These are phyloP conservation scores for Massariosphaeria phaeospora DNA, from an alignment of 495 filamentous ascomycete genomes.

Conservation along the genomic window DNA sequence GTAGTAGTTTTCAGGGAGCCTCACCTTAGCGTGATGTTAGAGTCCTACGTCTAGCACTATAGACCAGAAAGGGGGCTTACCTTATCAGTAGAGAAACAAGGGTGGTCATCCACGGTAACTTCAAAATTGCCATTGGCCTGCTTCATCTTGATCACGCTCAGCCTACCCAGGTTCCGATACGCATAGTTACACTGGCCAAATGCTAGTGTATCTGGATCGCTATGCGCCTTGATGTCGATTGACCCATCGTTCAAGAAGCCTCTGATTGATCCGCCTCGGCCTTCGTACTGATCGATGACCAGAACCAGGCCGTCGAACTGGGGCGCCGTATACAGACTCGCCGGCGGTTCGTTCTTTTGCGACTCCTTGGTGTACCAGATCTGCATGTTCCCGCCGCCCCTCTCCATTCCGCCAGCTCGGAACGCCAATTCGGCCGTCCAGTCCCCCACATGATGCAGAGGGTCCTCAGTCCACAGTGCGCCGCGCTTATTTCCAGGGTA, in stretches of 20 bases:
- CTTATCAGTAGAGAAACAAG: constrained; percentile 80
- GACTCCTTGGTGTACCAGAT: constrained; percentile 85
- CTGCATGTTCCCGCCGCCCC: constrained; percentile 83
- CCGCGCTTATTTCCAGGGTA: constrained; percentile 81
- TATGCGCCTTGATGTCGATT: constrained; percentile 71
- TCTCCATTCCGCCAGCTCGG: constrained; percentile 77
- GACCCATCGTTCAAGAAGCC: constrained; percentile 93
- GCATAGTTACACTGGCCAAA: constrained; percentile 89
- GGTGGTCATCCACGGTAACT: constrained; percentile 73
- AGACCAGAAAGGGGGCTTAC: constrained; percentile 37
- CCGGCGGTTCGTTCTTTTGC: constrained; percentile 55
- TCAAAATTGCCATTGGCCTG: constrained; percentile 61
- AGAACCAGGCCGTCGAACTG: constrained; percentile 83
- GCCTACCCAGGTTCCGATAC: constrained; percentile 86
- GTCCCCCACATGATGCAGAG: constrained; percentile 38
- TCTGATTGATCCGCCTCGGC: constrained; percentile 64
- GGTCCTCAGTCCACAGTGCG: constrained; percentile 68
- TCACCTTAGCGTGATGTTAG: constrained; percentile 45
- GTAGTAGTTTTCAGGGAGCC: constrained; percentile 72
- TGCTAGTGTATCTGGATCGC: constrained; percentile 74
- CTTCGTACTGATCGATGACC: constrained; percentile 82
- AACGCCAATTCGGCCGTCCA: constrained; percentile 85
- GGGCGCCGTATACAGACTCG: constrained; percentile 75
- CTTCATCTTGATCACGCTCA: constrained; percentile 68
- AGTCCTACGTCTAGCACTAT: neutral